Evolutionary conservation across 306 rosid species (phyloP), one percentile per base, ranked within the genome.

Genomic region (Dalbergia cultrata): DNA sequence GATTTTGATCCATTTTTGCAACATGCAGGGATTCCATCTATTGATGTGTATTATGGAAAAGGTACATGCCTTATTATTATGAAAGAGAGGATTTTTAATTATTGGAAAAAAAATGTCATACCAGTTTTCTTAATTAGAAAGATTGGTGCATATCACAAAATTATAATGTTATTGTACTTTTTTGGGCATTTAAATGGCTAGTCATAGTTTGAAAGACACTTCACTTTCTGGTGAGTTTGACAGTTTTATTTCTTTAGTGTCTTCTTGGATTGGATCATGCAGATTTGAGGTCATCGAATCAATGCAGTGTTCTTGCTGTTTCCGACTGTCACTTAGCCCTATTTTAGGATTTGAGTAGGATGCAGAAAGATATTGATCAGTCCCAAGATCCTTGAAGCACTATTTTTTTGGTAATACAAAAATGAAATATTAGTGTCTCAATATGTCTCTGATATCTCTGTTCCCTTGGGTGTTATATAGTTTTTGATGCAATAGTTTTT

Each of bases 191-290:
- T 37, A 21, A 11, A 73, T 17, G 26, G 17, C 31, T 22, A 37
- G 58, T 71, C 33, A 19, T n/a, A 73, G 53, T 49, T 63, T 80
- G 53, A 49, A 72, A 52, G 50, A 18, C 33, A 5, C 37, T 76
- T 3, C 11, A 49, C 16, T 64, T 64, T 76, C 2, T 49, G 53
- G 13, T 35, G 60, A 33, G 63, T 3, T 52, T 65, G 14, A 63
- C 11, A 9, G 70, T 61, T 62, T 6, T 18, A 21, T 67, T 45
- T 75, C 12, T 45, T 61, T 74, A 44, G 53, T 4, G 4, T 47
- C 3, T 13, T 47, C 53, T 47, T 47, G 4, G 5, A 47, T 47
- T 47, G 33, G 58, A 39, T 35, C 67, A 37, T 62, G 18, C 53
- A 35, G 21, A 62, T 53, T 21, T 5, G 58, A 9, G 19, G 50